A percentile compares a stretch with the other conserved stretches of the same genome.
These are phyloP conservation scores for Diaporthe citrichinensis DNA, from an alignment of 2,329 filamentous ascomycete genomes.

Conservation along the genomic window DNA sequence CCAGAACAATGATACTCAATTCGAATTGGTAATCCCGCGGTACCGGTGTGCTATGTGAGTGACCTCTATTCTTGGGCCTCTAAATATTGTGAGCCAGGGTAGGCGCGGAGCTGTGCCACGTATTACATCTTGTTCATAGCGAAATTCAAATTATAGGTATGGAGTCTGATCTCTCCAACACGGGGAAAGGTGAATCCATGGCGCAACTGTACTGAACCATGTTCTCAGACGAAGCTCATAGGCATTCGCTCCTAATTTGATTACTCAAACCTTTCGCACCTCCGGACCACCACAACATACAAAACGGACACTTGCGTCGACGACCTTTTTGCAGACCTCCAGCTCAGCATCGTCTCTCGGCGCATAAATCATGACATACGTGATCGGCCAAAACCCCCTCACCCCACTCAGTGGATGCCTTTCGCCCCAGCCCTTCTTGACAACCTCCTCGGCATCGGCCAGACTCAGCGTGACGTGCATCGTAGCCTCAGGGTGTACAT, in stretches of 20 bases:
- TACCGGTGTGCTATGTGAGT: too few species aligned
- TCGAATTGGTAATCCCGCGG: too few species aligned
- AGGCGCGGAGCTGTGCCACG: too few species aligned
- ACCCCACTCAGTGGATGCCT: slow-evolving; percentile 54
- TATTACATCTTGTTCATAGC: too few species aligned
- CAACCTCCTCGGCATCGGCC: slow-evolving; percentile 53
- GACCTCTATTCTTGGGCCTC: too few species aligned
- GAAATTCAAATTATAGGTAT: too few species aligned
- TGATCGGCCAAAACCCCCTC: slow-evolving; percentile 49
- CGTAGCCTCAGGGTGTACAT: slow-evolving; percentile 57
- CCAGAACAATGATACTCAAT: too few species aligned
- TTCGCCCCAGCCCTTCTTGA: slow-evolving; percentile 57
- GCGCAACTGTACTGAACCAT: slow-evolving; percentile 42
- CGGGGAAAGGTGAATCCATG: too few species aligned
- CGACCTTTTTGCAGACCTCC: slow-evolving; percentile 48
- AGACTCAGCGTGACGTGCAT: slow-evolving; percentile 55
- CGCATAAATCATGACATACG: slow-evolving; percentile 58
- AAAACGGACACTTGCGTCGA: slow-evolving; percentile 42
- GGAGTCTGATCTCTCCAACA: too few species aligned
- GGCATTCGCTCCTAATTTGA: not conserved
- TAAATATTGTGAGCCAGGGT: too few species aligned
- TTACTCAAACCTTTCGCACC: not conserved
- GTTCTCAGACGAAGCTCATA: not conserved
- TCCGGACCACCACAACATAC: slow-evolving; percentile 29
- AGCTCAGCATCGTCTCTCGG: slow-evolving; percentile 55